Evolutionary conservation across 164 flowering plant genomes (phyloP).

Genomic region (Piper longum): DNA sequence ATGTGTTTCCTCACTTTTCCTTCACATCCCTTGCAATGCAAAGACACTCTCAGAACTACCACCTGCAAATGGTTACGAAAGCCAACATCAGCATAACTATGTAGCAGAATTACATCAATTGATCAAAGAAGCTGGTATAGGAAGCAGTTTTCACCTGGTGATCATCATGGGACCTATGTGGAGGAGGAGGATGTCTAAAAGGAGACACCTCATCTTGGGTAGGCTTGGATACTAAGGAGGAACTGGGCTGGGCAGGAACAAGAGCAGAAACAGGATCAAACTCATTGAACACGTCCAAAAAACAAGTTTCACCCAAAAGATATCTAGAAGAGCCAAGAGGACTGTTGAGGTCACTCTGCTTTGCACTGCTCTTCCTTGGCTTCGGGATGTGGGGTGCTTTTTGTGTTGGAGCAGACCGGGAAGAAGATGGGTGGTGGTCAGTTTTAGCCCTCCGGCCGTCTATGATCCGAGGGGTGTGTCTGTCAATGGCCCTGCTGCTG

Average conservation of each 20-base stretch:
- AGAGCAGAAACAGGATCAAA: slow-evolving; percentile 18
- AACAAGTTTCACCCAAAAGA: slow-evolving; percentile 33
- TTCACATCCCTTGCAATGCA: slow-evolving; percentile 96
- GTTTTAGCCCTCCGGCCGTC: slow-evolving; percentile 9
- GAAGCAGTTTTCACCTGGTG: slow-evolving; percentile 22
- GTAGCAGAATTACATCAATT: background rate
- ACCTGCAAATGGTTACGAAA: slow-evolving; percentile 27
- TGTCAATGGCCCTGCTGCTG: slow-evolving; percentile 19
- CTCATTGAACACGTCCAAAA: slow-evolving; percentile 22
- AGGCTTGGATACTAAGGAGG: slow-evolving; percentile 9
- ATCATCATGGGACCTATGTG: slow-evolving; percentile 3
- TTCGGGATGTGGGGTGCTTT: slow-evolving; percentile 17
- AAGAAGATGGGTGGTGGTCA: slow-evolving; percentile 8
- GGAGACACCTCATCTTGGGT: slow-evolving; percentile 15
- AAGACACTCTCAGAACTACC: slow-evolving; percentile 78
- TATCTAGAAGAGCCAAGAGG: slow-evolving; percentile 43
- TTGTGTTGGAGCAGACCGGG: slow-evolving; percentile 34
- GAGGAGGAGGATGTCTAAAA: slow-evolving; percentile 1
- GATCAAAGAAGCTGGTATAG: background rate
- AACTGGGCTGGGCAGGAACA: slow-evolving; percentile 14
- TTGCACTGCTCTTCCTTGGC: slow-evolving; percentile 26
- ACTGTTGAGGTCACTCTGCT: slow-evolving; percentile 17
- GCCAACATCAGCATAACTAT: no score
- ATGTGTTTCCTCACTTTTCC: slow-evolving; percentile 81
- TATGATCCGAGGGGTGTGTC: slow-evolving; percentile 18